Evolutionary conservation across 2,329 filamentous ascomycete species (phyloP), one percentile per base, ranked within the genome.

Genomic region (Aspergillus thermomutatus): DNA sequence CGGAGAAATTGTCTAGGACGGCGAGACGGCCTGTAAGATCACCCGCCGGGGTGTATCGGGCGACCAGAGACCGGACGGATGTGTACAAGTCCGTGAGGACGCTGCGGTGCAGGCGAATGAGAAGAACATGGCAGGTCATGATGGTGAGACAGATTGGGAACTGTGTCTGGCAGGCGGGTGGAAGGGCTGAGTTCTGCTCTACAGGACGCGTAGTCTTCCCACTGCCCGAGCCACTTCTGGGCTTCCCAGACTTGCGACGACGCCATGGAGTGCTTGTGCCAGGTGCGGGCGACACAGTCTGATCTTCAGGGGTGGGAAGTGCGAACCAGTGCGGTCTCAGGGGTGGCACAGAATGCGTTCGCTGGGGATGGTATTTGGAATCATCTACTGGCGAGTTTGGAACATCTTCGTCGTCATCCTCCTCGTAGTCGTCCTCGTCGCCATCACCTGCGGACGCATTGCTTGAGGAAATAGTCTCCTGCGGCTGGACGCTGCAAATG

Each of bases 81-180:
- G 37, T 5, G 17, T 41, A 41, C 37, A 41, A 6, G 17, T 41
- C 37, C 17, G 37, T 41, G 5, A 41, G 37, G 5, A 19, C 37
- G 37, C 37, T 19, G 17, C 37, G 37, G 37, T 41, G 3, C 37
- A 52, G 37, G 19, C 50, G 50, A 14, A 52, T 43, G 37, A 52
- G 21, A 21, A 52, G 50, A 1, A 52, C 40, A 19, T 52, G 40
- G 50, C 50, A 52, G 40, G 50, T 52, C 17, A 11, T 52, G 19
- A 52, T 25, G 2, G 50, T 52, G 11, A 52, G 50, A 23, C 50
- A 52, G 50, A 52, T 52, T 11, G 50, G 50, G 50, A 52, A 52
- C 19, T 52, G 50, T 0, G 37, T 52, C 37, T 52, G 50, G 40
- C 50, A 52, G 5, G 7, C 50, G 50, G 50, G 50, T 43, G 37